phyloP scores from a whole-genome alignment of 129 eudicot genomes.

The Artemisia tridentata region DNA sequence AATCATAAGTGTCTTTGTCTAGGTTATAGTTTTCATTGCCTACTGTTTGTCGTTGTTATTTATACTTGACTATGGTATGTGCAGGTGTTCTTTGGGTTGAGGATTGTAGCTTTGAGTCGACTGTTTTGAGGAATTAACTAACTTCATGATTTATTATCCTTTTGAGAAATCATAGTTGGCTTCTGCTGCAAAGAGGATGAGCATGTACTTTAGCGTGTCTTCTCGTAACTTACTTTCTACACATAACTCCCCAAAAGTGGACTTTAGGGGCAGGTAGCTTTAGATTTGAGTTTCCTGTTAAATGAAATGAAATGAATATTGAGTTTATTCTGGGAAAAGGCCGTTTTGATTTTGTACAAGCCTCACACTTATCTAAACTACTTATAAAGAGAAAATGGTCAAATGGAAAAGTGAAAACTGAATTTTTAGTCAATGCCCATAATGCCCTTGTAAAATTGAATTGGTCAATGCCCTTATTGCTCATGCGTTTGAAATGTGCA shows the following conservation, averaged over 20 bases:
- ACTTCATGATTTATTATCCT: slow-evolving; percentile 9
- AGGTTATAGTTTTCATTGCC: no score
- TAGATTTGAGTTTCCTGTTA: slow-evolving; percentile 1
- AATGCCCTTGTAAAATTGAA: no score
- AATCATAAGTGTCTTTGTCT: no score
- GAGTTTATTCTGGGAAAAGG: not conserved
- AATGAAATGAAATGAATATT: slow-evolving; percentile 8
- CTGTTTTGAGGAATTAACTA: slow-evolving; percentile 14
- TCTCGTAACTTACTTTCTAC: not conserved
- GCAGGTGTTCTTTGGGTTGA: slow-evolving; percentile 18
- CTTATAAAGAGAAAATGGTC: no score
- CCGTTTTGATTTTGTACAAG: not conserved
- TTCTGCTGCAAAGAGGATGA: slow-evolving; percentile 15
- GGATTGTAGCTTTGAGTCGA: not conserved
- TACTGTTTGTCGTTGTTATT: not conserved
- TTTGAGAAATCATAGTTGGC: slow-evolving; percentile 11
- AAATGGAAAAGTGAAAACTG: no score
- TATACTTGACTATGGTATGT: slow-evolving; percentile 16
- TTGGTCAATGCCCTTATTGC: no score
- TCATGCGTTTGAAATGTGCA: no score
- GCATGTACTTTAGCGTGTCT: not conserved
- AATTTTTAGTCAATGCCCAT: no score
- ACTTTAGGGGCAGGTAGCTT: slow-evolving; percentile 8
- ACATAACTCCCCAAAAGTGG: slow-evolving; percentile 3
- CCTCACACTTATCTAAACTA: not conserved